Base-by-base conservation (phyloP, 352 stramenopile species). In the Lagenidium giganteum region DNA sequence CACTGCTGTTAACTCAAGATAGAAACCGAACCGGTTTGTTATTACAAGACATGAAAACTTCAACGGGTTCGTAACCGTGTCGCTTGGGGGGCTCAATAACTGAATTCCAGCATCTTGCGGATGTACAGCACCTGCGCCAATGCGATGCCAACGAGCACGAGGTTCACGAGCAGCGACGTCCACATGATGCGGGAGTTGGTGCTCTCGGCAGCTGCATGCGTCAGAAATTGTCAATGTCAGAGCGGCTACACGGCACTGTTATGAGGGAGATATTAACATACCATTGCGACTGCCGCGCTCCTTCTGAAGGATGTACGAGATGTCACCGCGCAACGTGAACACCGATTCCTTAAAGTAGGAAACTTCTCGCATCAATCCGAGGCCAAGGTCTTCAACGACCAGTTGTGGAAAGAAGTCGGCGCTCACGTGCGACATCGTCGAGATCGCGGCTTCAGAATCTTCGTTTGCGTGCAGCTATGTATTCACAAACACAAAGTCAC, bases 91-190 rank as follows among this genome's bases (percentile, higher is more conserved):
- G n/a, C n/a, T 51, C 83, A 91, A 54, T 87, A 87, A 38, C 72
- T 68, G 37, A 54, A 73, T 43, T 90, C 75, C n/a, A 93, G 70
- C 67, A 93, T 83, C 38, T 58, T 75, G 38, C 81, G 81, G 39
- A 93, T 88, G 67, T 89, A 90, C 43, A 93, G 51, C 30, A 93
- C 77, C 47, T 93, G 81, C 16, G 57, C 71, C 21, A 86, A 65
- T n/a, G 81, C 81, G 47, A 93, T 87, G 22, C 68, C 64, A 16
- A 93, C 54, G 18, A 93, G 70, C 42, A 93, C 69, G 29, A 83
- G 8, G 51, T 93, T 93, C 0, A 70, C 89, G 38, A 90, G 61
- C 34, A 93, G 54, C 26, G 81, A 89, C 38, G 83, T 65, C 75
- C 77, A 90, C 61, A 87, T 90, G 32, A 93, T 70, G n/a, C 81